These are phyloP conservation scores for Zygnema cylindricum DNA, from an alignment of 139 green algal genomes.

Conservation along the genomic window DNA sequence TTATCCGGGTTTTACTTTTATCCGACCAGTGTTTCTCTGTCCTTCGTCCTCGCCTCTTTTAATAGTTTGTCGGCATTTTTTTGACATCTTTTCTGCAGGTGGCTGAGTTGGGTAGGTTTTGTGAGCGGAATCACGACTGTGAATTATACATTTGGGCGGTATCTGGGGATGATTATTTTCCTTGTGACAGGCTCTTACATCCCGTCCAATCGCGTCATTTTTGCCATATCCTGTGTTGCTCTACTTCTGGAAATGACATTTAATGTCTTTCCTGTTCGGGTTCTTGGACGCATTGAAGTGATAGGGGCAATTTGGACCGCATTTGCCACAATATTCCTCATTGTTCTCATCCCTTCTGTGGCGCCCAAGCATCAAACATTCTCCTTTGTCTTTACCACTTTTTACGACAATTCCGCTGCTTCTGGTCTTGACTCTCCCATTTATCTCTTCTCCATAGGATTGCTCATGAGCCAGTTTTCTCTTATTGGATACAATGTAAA, in stretches of 20 bases:
- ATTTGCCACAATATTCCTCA: not conserved
- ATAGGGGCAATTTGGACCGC: not conserved
- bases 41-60: no score
- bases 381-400: constrained; percentile 64
- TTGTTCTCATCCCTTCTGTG: constrained; percentile 51
- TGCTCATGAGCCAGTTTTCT: constrained; percentile 67
- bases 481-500: constrained; percentile 57
- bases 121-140: not conserved
- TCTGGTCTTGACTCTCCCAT: constrained; percentile 40
- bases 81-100: no score
- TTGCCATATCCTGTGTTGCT: not conserved
- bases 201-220: not conserved
- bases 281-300: not conserved
- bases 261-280: not conserved
- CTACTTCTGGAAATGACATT: not conserved
- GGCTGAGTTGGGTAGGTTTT: not conserved
- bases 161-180: not conserved
- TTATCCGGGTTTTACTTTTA: no score
- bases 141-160: not conserved
- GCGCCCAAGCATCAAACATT: constrained; percentile 52
- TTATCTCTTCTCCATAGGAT: constrained; percentile 63
- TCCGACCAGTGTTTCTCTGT: no score
- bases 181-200: not conserved
- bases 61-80: no score
- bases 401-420: constrained; percentile 31